Base-by-base conservation (phyloP, 768 basidiomycete genomes). In the Leccinum subgranulosum region DNA sequence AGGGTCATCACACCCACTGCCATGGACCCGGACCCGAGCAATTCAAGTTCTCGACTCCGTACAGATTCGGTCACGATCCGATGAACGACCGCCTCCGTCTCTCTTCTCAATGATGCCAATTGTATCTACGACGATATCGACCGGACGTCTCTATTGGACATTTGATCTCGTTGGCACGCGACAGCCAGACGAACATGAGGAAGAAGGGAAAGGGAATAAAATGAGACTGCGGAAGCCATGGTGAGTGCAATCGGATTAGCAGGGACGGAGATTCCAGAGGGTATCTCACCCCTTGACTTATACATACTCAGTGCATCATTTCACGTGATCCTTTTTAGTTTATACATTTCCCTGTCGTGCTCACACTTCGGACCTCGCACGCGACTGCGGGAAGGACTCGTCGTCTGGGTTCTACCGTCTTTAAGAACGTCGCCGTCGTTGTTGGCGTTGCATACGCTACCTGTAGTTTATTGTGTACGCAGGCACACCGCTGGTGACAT, bases 91-190 rank as follows among this genome's bases (percentile, higher is more conserved):
- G 79, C 84, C 3, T 75, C 76, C 0, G 71, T 84, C 10, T 77
- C 89, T 61, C 68, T 92, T 2, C 69, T 86, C 25, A 4, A 25
- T 21, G 73, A 79, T 50, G 84, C 90, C 57, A 86, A 88, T 63
- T 90, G 83, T 64, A 67, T 90, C 11, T 90, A 91, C 62, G 88
- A 87, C 0, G 86, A 87, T 59, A 77, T 88, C 39, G 82, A 85
- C 21, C 76, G 15, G 82, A 90, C 55, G 77, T 84, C 0, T 88
- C 90, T 23, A 1, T 23, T 23, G 80, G 84, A 64, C 83, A 81
- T 31, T 73, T 93, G 34, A 73, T 74, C n/a, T 59, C 66, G 2
- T 89, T 86, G 85, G 78, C 80, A 2, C 74, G 74, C 46, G 78
- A 85, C 11, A 88, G 86, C 64, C 66, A 73, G 4, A 80, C 82